These are phyloP conservation scores for Pugionium dolabratum DNA, from an alignment of 345 rosid genomes.

Conservation along the genomic window DNA sequence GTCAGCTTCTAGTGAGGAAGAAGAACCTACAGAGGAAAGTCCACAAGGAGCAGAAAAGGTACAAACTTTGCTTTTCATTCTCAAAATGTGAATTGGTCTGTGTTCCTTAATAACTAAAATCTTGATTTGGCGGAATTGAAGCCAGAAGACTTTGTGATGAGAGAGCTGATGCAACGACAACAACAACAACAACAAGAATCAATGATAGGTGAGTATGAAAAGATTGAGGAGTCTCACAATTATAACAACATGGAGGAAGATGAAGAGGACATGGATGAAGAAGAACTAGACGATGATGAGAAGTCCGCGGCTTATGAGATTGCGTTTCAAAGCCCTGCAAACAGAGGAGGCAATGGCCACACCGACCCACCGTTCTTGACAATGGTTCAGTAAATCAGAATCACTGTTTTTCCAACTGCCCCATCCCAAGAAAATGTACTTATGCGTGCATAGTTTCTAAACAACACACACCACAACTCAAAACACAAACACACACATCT, in stretches of 20 bases:
- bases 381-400: constrained; percentile 53
- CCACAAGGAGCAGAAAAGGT: constrained; percentile 48
- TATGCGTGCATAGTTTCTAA: constrained; percentile 48
- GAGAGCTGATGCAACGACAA: constrained; percentile 53
- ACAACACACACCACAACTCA: constrained; percentile 17
- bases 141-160: constrained; percentile 86
- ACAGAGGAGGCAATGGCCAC: constrained; percentile 60
- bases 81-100: constrained; percentile 10
- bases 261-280: constrained; percentile 47
- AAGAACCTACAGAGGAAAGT: constrained; percentile 36
- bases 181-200: constrained; percentile 43
- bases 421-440: constrained; percentile 38
- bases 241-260: constrained; percentile 45
- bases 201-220: constrained; percentile 51
- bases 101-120: constrained; percentile 41
- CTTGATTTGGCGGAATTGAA: constrained; percentile 54
- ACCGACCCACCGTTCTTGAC: constrained; percentile 54
- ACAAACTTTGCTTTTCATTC: constrained; percentile 19
- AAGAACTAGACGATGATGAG: constrained; percentile 49
- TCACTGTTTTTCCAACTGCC: constrained; percentile 9
- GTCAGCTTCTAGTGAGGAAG: constrained; percentile 35
- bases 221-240: constrained; percentile 48
- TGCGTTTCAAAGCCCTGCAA: constrained; percentile 52
- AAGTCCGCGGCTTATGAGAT: constrained; percentile 57
- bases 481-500: constrained; percentile 40